phyloP scores from a whole-genome alignment of 2,329 filamentous ascomycete genomes.

The Blumeria graminis region DNA sequence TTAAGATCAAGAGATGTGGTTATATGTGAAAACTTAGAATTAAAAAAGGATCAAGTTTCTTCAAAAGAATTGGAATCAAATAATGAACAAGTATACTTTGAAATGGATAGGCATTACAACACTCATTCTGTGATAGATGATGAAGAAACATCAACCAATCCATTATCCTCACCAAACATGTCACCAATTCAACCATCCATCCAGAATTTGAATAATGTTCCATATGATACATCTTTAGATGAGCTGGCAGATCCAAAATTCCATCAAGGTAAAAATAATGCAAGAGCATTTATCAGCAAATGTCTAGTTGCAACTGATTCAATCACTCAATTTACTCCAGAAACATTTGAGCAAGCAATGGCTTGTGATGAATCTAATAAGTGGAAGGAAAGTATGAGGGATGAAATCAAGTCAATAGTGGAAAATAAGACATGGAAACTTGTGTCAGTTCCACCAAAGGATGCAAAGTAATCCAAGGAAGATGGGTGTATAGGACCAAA shows the following conservation, averaged over 20 bases:
- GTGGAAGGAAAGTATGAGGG: neutral
- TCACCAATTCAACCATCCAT: neutral
- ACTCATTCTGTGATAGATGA: neutral
- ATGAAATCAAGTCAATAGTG: neutral
- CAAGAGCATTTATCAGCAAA: neutral
- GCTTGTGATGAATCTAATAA: neutral
- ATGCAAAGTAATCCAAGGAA: neutral
- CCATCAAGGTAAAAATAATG: neutral
- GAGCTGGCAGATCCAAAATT: neutral
- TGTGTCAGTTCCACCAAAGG: neutral
- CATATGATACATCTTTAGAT: neutral
- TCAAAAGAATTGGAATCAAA: neutral
- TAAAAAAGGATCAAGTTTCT: neutral
- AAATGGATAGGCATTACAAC: neutral
- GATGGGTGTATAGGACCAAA: neutral
- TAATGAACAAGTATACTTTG: neutral
- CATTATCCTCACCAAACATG: neutral
- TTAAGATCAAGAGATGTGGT: neutral
- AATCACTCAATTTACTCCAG: neutral
- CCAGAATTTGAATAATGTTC: neutral
- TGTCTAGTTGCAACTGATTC: neutral
- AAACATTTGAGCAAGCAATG: neutral
- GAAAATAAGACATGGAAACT: neutral
- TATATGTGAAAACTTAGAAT: neutral
- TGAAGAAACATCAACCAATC: neutral